These are phyloP conservation scores for Trametes coccinea DNA, from an alignment of 768 basidiomycete species.

Conservation along the genomic window DNA sequence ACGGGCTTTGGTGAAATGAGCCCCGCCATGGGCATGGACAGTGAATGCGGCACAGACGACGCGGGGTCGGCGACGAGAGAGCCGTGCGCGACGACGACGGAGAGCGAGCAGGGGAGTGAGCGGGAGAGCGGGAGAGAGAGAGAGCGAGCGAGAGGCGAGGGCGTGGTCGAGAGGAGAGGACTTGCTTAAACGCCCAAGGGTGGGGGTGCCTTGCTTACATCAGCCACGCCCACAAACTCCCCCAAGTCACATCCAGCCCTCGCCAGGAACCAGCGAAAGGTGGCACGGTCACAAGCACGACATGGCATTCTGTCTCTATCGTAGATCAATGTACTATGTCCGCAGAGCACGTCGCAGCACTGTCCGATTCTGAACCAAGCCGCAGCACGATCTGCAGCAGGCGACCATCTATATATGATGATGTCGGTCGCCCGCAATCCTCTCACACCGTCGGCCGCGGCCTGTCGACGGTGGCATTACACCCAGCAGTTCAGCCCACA, in stretches of 20 bases:
- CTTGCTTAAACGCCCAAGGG: neutral
- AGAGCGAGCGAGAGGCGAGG: neutral
- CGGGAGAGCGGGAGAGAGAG: neutral
- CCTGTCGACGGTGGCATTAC: no score
- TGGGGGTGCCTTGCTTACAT: constrained; percentile 3
- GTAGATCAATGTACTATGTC: neutral
- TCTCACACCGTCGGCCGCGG: neutral
- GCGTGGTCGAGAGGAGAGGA: neutral
- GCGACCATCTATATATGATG: neutral
- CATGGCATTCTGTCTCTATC: no score
- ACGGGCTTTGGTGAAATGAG: constrained; percentile 35
- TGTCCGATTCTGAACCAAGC: neutral
- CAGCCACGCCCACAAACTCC: neutral
- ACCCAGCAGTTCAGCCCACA: neutral
- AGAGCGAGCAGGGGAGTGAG: no score
- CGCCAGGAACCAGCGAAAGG: no score
- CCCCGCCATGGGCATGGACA: constrained; percentile 31
- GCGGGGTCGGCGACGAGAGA: constrained; percentile 4
- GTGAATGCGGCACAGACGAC: constrained; percentile 6
- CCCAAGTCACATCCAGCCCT: neutral
- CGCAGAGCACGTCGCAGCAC: neutral
- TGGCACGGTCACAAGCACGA: no score
- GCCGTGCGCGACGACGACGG: constrained; percentile 1
- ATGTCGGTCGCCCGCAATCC: neutral
- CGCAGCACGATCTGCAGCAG: neutral